Base-by-base conservation (phyloP, 108 stramenopile species). In the Cyclotella distinguenda region DNA sequence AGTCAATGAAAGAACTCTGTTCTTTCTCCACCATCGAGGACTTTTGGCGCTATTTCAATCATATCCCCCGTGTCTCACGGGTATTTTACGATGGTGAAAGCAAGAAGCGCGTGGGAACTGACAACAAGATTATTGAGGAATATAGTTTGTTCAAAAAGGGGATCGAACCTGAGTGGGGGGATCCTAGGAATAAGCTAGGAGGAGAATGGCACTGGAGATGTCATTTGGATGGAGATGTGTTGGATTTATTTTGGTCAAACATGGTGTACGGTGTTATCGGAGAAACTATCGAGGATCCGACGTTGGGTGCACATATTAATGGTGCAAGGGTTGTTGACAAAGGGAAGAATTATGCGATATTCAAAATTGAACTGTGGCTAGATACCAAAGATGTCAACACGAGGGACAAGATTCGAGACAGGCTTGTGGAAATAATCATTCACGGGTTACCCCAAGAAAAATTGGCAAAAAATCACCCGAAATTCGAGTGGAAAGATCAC, bases 161-260 rank as follows among this genome's bases (percentile, higher is more conserved):
- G 50, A 95, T 97, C 66, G 84, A 90, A 74, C 96, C 96, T 1
- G 95, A 94, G 77, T 97, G 96, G 96, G 94, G 90, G 59, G 96
- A 95, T 67, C 81, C 89, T 12, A 66, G 77, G 39, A 97, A 97
- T 84, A 74, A 82, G 45, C 68, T 73, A 35, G 96, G 96, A 23
- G 93, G 91, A 58, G 91, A 94, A 72, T 95, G 90, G 86, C 91
- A 84, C 65, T 87, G 86, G 67, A 82, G 94, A 54, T 82, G 85
- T 31, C 75, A 68, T 60, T 72, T 91, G 45, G 90, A 91, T 55
- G 31, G 72, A 32, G 86, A 90, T 28, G 75, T 84, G 33, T 59
- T 95, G 68, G 91, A 97, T 78, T 50, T 87, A 33, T 93, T 84
- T 64, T 97, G 94, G 95, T 69, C 80, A 57, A 97, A 97, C 66